A percentile compares a stretch with the other conserved stretches of the same genome.
These are phyloP conservation scores for Cetradonia linearis DNA, from an alignment of 495 filamentous ascomycete species.

Conservation along the genomic window DNA sequence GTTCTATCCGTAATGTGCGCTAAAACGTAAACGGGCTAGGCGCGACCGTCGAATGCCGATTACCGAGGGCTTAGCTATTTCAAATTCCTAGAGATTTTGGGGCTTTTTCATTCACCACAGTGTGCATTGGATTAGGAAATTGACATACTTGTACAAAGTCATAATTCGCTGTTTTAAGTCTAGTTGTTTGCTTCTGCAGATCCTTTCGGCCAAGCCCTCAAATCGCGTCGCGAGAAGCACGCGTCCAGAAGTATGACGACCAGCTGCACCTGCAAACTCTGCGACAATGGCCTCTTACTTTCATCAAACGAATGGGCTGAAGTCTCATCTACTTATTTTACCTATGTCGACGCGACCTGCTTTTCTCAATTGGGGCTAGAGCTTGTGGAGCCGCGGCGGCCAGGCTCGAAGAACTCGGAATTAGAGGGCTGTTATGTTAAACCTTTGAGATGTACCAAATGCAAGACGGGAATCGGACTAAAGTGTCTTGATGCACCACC, in stretches of 20 bases:
- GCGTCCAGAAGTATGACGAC: constrained; percentile 9
- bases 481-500: constrained; percentile 9
- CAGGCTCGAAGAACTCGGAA: constrained; percentile 11
- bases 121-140: no score
- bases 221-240: background rate
- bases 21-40: no score
- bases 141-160: no score
- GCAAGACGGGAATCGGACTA: constrained; percentile 6
- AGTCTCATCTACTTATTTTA: constrained; percentile 2
- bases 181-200: no score
- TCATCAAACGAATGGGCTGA: constrained; percentile 7
- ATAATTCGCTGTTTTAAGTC: no score
- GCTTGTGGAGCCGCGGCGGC: constrained; percentile 2
- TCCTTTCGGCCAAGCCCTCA: background rate
- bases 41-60: no score
- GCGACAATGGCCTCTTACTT: background rate
- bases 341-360: background rate
- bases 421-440: constrained; percentile 13
- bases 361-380: constrained; percentile 9
- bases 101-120: no score
- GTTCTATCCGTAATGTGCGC: no score
- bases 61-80: no score
- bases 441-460: constrained; percentile 9
- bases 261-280: constrained; percentile 7
- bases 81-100: no score